Evolutionary conservation across 2,329 filamentous ascomycete species (phyloP), one percentile per base, ranked within the genome.

Genomic region (Colletotrichum ledebouriae): DNA sequence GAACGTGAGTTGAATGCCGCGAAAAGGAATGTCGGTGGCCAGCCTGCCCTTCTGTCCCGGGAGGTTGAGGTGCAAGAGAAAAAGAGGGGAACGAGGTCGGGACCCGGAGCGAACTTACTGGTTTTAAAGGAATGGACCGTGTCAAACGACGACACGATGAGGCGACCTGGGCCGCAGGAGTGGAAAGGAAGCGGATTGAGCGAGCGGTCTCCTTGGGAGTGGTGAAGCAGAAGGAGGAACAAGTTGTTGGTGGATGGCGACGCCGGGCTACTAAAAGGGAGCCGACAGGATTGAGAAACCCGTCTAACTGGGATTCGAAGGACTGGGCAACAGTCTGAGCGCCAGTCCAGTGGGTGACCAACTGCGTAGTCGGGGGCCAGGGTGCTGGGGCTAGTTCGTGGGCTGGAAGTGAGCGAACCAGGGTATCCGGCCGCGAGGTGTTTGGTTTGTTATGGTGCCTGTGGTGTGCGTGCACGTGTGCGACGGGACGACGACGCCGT

Each of bases 121-220:
- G 56, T 52, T 61, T 71, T 62, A 57, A 46, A 70, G 64, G 70
- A 71, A 70, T 71, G 70, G 53, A 69, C 65, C 33, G 64, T 70
- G 67, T 70, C 67, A 46, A 67, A 69, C 37, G 22, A 60, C 60
- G 67, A 70, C 61, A 63, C 61, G 57, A 70, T 58, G 59, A 59
- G 57, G 66, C 52, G 59, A 64, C 67, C 63, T 55, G 63, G 57
- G 69, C 69, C 60, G 50, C 37, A 61, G 63, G 63, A 57, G 52
- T 63, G 64, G 64, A 39, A 37, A 20, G 60, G 60, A 63, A 68
- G 53, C 53, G 49, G 41, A 6, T 46, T 50, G 71, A 75, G 71
- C 69, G 70, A 75, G 67, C 72, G 74, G 65, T 61, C 60, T 71
- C 69, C 42, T 52, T 66, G 70, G 70, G 59, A 71, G 60, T 66